These are phyloP conservation scores for Dipodascopsis tothii DNA, from an alignment of 805 yeast species.

Conservation along the genomic window DNA sequence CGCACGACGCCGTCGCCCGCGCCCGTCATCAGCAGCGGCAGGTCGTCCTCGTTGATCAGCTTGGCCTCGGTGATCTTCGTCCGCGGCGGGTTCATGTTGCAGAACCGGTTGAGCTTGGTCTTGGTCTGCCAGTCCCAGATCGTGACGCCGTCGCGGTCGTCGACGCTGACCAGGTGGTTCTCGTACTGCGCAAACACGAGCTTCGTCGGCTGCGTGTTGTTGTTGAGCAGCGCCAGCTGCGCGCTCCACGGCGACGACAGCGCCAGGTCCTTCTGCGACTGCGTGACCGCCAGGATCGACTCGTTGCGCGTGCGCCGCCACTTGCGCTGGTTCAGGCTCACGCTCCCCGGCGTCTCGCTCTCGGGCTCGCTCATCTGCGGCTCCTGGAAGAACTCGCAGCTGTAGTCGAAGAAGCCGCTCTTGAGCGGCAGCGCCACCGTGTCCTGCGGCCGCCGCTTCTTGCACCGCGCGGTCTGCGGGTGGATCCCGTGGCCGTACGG, in stretches of 20 bases:
- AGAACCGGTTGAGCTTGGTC: slow-evolving; percentile 56
- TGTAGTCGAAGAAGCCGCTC: slow-evolving; percentile 36
- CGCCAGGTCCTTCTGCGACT: slow-evolving; percentile 77
- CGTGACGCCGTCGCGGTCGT: slow-evolving; percentile 73
- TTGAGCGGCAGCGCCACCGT: slow-evolving; percentile 29
- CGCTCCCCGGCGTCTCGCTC: slow-evolving; percentile 85
- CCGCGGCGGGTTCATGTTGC: slow-evolving; percentile 79
- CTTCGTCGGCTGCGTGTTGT: slow-evolving; percentile 70
- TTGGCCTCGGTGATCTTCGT: slow-evolving; percentile 81
- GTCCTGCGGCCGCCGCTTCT: slow-evolving; percentile 21
- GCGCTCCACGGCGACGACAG: slow-evolving; percentile 80
- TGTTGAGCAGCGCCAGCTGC: slow-evolving; percentile 50
- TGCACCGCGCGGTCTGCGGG: slow-evolving; percentile 30
- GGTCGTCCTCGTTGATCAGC: slow-evolving; percentile 85
- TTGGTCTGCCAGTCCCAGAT: slow-evolving; percentile 81
- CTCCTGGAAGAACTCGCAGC: slow-evolving; percentile 86
- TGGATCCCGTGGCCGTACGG: slow-evolving; percentile 30
- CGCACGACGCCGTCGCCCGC: slow-evolving; percentile 92
- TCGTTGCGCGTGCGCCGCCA: slow-evolving; percentile 93
- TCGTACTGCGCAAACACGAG: slow-evolving; percentile 87
- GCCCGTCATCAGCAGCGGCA: slow-evolving; percentile 76
- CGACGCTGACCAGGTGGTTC: slow-evolving; percentile 67
- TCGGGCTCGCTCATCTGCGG: slow-evolving; percentile 87
- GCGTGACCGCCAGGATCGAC: slow-evolving; percentile 76
- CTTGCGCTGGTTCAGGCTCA: slow-evolving; percentile 66